Conservation (phyloP, 805 yeast genomes). For the Wickerhamomyces chaumierensis region DNA sequence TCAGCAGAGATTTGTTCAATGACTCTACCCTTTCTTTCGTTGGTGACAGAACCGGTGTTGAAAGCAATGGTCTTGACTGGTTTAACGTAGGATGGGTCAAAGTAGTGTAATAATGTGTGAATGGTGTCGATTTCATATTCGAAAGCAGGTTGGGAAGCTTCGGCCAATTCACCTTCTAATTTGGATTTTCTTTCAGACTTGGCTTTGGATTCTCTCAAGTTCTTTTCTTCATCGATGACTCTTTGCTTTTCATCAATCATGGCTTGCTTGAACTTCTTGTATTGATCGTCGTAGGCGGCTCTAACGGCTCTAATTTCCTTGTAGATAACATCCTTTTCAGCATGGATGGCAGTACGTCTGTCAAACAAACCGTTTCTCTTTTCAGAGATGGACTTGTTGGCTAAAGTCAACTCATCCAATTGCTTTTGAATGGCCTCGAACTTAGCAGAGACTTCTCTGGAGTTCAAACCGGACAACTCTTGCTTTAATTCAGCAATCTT, state of each 20-base stretch:
- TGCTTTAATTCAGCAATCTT: slow-evolving; percentile 69
- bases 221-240: slow-evolving; percentile 41
- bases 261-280: slow-evolving; percentile 55
- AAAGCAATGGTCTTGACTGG: slow-evolving; percentile 28
- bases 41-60: slow-evolving; percentile 19
- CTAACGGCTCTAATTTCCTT: slow-evolving; percentile 56
- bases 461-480: slow-evolving; percentile 39
- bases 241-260: slow-evolving; percentile 68
- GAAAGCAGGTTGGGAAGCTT: slow-evolving; percentile 77
- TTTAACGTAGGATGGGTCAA: slow-evolving; percentile 70
- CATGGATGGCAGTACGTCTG: slow-evolving; percentile 56
- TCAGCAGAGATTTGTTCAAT: slow-evolving; percentile 55
- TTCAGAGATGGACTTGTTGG: slow-evolving; percentile 50
- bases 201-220: slow-evolving; percentile 34
- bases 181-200: slow-evolving; percentile 43
- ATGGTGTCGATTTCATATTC: slow-evolving; percentile 66
- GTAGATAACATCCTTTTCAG: slow-evolving; percentile 59
- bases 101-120: slow-evolving; percentile 57
- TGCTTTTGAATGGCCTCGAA: slow-evolving; percentile 60
- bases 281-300: slow-evolving; percentile 66
- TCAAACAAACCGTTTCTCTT: slow-evolving; percentile 54
- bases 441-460: slow-evolving; percentile 56
- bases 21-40: slow-evolving; percentile 26
- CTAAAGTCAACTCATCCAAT: slow-evolving; percentile 52
- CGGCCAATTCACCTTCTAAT: slow-evolving; percentile 60